Evolutionary conservation across 1,284 basidiomycete genomes (phyloP), one percentile per base, ranked within the genome.

Genomic region (Pyrrhoderma lamaoense): DNA sequence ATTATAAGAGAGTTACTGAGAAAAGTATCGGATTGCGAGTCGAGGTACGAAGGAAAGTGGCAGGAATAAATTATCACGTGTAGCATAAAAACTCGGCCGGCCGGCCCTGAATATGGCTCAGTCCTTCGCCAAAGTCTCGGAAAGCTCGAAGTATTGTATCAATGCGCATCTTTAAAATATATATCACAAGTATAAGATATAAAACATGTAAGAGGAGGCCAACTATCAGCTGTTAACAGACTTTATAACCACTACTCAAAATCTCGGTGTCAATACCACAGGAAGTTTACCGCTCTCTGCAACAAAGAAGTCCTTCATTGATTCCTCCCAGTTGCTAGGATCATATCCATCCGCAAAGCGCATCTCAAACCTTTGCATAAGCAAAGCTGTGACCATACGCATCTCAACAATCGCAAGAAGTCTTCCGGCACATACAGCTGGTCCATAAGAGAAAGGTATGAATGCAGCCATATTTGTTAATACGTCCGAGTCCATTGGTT

Each of bases 401-500:
- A 69, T 34, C 51, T 70, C 69, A 8, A 62, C 49, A 31, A 60
- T 54, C 3, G 68, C 69, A 18, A 70, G 52, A 18, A 55, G 52
- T 40, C 63, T 69, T 7, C 67, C 67, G 4, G 52, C 66, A 49
- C 69, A 69, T 42, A 64, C 68, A 37, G 63, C 62, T 8, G 66
- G 66, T 0, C 69, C 66, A 47, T 57, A 54, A n/a, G 64, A 68
- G 52, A 65, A 68, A 0, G 68, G 65, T 23, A 67, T 60, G 57
- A 45, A 67, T 65, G 27, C 72, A 68, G 34, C 72, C 68, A 44
- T 78, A 75, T 44, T 48, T 37, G 54, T 56, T 14, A 34, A 14
- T 7, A 54, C 34, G 25, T 48, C 52, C 3, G 16, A 22, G 3
- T n/a, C 18, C 11, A 31, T 11, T 31, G 27, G 7, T 11, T 31